Percentiles rank a stretch among this genome's conserved stretches.
Evolutionary conservation across 495 filamentous ascomycete genomes (phyloP).

Genomic region (Oidiodendron maius): DNA sequence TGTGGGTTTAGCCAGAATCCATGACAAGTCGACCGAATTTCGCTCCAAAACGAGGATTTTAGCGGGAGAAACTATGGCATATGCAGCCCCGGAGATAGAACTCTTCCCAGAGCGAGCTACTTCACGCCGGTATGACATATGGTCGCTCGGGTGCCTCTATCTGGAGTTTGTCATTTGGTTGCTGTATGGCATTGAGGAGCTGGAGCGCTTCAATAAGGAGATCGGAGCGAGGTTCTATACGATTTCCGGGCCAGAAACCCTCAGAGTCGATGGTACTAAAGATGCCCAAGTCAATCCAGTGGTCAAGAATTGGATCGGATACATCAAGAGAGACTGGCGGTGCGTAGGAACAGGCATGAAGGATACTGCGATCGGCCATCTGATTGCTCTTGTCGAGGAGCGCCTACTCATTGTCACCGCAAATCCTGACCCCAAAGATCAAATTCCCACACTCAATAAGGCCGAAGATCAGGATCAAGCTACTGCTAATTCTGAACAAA

Average conservation of each 20-base stretch:
- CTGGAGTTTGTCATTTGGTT: slow-evolving; percentile 32
- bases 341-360: slow-evolving; percentile 1
- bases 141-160: slow-evolving; percentile 32
- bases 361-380: slow-evolving; percentile 1
- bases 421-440: slow-evolving; percentile 1
- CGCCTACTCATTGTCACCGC: slow-evolving; percentile 4
- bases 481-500: not conserved
- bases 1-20: slow-evolving; percentile 1
- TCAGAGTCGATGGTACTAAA: not conserved
- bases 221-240: slow-evolving; percentile 5
- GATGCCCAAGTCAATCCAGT: not conserved
- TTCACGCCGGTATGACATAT: slow-evolving; percentile 29
- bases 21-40: slow-evolving; percentile 5
- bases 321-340: slow-evolving; percentile 1
- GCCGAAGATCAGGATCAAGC: not conserved
- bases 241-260: not conserved
- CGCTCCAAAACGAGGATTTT: slow-evolving; percentile 2
- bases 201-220: not conserved
- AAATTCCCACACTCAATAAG: not conserved
- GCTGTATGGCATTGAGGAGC: slow-evolving; percentile 20
- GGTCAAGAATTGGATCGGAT: slow-evolving; percentile 1
- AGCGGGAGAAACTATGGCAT: slow-evolving; percentile 2
- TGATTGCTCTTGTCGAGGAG: slow-evolving; percentile 3
- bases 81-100: slow-evolving; percentile 1
- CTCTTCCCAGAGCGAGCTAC: not conserved